Evolutionary conservation across 306 rosid species (phyloP).

Genomic region (Citrullus colocynthis): DNA sequence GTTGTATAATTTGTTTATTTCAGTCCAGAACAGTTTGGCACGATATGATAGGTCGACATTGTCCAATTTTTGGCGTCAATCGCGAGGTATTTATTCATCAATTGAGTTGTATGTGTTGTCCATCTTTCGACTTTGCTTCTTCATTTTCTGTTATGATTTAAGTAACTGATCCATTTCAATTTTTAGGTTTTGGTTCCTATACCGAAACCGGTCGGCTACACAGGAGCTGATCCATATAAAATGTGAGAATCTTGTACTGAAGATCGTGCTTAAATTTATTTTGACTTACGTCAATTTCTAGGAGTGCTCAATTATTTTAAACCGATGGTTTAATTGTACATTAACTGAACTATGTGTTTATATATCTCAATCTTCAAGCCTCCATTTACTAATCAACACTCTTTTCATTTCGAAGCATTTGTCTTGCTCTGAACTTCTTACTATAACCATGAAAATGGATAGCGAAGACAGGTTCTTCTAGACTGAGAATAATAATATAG

Average conservation of each 20-base stretch:
- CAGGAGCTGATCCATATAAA: conserved; percentile 91
- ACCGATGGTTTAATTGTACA: not conserved
- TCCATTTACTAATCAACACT: not conserved
- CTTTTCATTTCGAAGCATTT: not conserved
- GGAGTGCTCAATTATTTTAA: not conserved
- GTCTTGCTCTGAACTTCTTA: not conserved
- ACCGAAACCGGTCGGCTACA: conserved; percentile 68
- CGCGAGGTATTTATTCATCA: conserved; percentile 59
- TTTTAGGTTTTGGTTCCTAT: conserved; percentile 67
- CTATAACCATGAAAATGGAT: not conserved
- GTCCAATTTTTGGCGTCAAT: conserved; percentile 82
- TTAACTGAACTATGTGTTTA: not conserved
- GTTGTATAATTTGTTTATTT: conserved; percentile 9
- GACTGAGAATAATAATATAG: not conserved
- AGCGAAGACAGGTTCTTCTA: not conserved
- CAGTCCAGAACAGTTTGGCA: conserved; percentile 92
- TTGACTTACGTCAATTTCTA: not conserved
- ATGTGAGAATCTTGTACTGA: conserved; percentile 29
- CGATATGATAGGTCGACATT: conserved; percentile 81
- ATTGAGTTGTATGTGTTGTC: conserved; percentile 4
- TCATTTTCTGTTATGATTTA: not conserved
- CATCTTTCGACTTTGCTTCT: not conserved
- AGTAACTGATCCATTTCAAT: not conserved
- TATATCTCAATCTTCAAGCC: not conserved
- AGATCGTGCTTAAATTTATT: not conserved